Percentiles rank a stretch among this genome's conserved stretches.
These are phyloP conservation scores for Eutrema salsugineum DNA, from an alignment of 441 rosid genomes.

Conservation along the genomic window DNA sequence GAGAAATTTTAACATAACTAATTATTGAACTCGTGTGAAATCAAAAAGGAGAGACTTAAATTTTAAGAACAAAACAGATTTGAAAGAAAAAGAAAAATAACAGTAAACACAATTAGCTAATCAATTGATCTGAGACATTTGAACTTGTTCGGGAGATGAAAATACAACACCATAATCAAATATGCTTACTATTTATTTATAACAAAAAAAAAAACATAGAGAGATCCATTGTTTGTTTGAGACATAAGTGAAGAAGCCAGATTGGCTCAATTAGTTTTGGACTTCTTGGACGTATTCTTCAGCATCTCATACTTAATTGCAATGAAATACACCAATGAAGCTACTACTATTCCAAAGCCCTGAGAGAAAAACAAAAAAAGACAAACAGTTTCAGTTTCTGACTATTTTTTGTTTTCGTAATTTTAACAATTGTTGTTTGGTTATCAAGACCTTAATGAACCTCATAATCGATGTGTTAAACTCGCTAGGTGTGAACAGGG, in stretches of 20 bases:
- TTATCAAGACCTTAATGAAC: conserved; percentile 12
- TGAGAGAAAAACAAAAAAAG: neutral
- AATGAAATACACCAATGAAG: neutral
- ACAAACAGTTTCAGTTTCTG: neutral
- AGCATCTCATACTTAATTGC: conserved; percentile 1
- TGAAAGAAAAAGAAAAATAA: no score
- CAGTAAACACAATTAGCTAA: no score
- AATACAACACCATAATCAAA: neutral
- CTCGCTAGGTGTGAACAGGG: conserved; percentile 6
- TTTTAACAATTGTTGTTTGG: neutral
- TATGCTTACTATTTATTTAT: no score
- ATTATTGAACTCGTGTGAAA: no score
- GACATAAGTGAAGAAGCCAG: neutral
- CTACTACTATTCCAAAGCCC: conserved; percentile 18
- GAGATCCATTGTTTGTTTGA: neutral
- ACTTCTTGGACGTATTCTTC: neutral
- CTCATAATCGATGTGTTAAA: conserved; percentile 7
- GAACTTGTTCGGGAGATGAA: neutral
- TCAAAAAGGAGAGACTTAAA: no score
- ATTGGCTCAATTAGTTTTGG: neutral
- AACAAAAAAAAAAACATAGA: no score
- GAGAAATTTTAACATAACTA: no score
- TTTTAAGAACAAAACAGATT: no score
- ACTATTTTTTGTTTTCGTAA: neutral
- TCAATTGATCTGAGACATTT: neutral